A percentile compares a stretch with the other conserved stretches of the same genome.
Evolutionary conservation across 768 basidiomycete genomes (phyloP).

Genomic region (Chalciporus pseudorubinellus): DNA sequence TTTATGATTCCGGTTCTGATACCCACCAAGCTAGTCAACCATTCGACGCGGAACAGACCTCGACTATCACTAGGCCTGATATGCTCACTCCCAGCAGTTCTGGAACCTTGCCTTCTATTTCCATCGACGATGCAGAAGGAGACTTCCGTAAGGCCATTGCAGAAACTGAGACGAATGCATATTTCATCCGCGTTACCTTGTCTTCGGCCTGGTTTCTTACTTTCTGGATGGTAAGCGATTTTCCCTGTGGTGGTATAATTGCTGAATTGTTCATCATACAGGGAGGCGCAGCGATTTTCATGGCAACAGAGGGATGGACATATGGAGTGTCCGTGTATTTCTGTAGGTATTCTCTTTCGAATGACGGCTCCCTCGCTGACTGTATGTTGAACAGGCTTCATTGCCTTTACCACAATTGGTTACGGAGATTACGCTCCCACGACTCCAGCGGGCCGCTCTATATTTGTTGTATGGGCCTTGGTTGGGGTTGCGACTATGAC

Average conservation of each 20-base stretch:
- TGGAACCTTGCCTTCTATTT: constrained; percentile 6
- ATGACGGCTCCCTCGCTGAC: neutral
- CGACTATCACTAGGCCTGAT: neutral
- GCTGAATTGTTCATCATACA: constrained; percentile 19
- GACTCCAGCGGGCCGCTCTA: constrained; percentile 67
- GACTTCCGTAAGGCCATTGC: constrained; percentile 21
- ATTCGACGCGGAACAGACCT: neutral
- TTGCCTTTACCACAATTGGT: constrained; percentile 73
- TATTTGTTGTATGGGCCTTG: constrained; percentile 79
- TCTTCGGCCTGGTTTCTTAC: constrained; percentile 60
- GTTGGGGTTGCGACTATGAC: constrained; percentile 77
- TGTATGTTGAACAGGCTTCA: constrained; percentile 52
- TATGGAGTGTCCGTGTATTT: constrained; percentile 69
- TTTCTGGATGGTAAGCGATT: constrained; percentile 69
- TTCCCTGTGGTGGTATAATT: neutral
- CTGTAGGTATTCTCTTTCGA: constrained; percentile 43
- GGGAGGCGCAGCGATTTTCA: constrained; percentile 71
- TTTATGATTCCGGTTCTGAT: constrained; percentile 26
- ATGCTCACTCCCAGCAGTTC: neutral
- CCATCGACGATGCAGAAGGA: constrained; percentile 2
- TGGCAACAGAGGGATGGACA: constrained; percentile 64
- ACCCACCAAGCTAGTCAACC: neutral
- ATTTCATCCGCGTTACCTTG: constrained; percentile 52
- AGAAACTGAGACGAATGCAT: constrained; percentile 53
- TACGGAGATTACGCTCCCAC: constrained; percentile 63